phyloP scores from a whole-genome alignment of 768 basidiomycete species.

The Piloderma croceum region DNA sequence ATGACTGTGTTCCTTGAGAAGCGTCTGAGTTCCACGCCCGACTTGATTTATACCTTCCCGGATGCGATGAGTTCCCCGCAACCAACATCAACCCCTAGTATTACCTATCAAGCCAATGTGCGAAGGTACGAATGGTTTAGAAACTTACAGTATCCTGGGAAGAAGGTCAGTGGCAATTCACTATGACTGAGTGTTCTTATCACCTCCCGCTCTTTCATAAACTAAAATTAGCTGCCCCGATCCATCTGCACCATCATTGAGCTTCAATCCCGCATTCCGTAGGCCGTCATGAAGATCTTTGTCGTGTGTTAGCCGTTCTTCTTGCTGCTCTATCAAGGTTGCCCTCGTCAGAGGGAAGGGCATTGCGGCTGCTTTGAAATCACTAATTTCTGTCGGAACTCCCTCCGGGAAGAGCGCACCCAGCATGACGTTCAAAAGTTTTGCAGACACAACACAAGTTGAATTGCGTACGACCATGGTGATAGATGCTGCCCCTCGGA shows the following conservation, averaged over 20 bases:
- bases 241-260: constrained; percentile 31
- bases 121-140: background rate
- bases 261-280: constrained; percentile 30
- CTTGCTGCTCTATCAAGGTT: constrained; percentile 12
- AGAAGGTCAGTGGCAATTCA: background rate
- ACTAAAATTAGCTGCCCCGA: constrained; percentile 23
- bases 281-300: constrained; percentile 30
- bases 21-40: constrained; percentile 38
- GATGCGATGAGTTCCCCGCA: constrained; percentile 46
- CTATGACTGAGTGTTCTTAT: constrained; percentile 1
- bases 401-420: constrained; percentile 13
- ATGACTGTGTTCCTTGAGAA: constrained; percentile 30
- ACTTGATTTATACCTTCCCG: constrained; percentile 55
- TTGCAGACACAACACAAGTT: constrained; percentile 26
- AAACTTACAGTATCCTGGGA: background rate
- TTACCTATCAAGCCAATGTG: background rate
- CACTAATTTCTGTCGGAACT: constrained; percentile 11
- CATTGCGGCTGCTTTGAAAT: constrained; percentile 20
- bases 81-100: constrained; percentile 38
- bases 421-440: background rate
- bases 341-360: constrained; percentile 22
- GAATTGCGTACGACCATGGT: constrained; percentile 41
- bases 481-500: constrained; percentile 27
- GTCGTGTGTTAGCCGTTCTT: constrained; percentile 23
- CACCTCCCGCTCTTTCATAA: constrained; percentile 30